These are phyloP conservation scores for Coemansia sp. DNA, from an alignment of 192 early-diverging fungal genomes.

Conservation along the genomic window DNA sequence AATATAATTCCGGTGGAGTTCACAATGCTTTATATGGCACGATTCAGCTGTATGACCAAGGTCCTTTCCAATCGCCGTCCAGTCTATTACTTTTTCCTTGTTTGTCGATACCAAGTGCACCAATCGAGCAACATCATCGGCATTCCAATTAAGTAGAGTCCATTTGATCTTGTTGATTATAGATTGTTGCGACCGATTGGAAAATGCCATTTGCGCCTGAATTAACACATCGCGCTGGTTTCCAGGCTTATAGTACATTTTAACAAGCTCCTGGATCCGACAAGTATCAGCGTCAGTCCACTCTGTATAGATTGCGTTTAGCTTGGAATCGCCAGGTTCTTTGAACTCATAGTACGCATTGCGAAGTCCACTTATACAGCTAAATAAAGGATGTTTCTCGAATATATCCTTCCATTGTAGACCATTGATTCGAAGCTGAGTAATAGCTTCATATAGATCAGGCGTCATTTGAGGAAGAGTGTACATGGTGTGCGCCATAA, in stretches of 20 bases:
- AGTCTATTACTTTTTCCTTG: neutral
- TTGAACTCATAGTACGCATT: neutral
- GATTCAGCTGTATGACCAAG: neutral
- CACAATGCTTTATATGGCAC: neutral
- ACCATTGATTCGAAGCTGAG: neutral
- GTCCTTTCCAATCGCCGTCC: slow-evolving; percentile 1
- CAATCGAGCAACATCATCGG: neutral
- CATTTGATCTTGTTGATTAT: neutral
- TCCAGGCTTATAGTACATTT: neutral
- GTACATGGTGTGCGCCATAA: neutral
- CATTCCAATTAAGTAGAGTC: neutral
- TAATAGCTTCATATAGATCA: neutral
- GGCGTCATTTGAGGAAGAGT: neutral
- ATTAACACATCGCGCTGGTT: neutral
- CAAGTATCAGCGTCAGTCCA: neutral
- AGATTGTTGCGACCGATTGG: neutral
- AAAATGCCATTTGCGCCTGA: neutral
- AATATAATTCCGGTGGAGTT: neutral
- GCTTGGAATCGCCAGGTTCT: neutral
- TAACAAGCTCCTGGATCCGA: slow-evolving; percentile 1
- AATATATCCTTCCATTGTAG: neutral
- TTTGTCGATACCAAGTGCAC: neutral
- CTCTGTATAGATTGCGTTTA: no score
- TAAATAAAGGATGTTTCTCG: neutral
- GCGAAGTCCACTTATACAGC: neutral